Percentiles rank a stretch among this genome's conserved stretches.
Evolutionary conservation across 176 grass and related monocot species (phyloP).

Genomic region (Triticum monococcum): DNA sequence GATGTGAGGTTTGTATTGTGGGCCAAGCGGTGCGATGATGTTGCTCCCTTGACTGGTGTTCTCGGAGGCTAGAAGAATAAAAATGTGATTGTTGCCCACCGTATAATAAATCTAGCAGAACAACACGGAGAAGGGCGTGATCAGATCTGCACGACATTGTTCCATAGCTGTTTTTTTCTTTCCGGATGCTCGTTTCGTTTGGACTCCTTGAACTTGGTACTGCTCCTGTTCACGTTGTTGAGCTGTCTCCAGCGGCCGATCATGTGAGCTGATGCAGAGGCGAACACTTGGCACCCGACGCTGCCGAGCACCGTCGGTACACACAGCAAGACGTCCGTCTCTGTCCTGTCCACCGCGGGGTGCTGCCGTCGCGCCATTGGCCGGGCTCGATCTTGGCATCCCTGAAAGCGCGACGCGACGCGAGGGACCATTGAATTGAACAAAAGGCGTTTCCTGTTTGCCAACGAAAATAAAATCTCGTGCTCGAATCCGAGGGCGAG

Average conservation of each 20-base stretch:
- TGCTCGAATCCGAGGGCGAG: conserved; percentile 29
- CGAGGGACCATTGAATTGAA: not conserved
- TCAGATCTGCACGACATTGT: not conserved
- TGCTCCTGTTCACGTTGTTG: not conserved
- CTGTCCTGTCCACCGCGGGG: not conserved
- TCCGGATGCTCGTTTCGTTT: not conserved
- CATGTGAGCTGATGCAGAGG: conserved; percentile 10
- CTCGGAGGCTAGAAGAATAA: not conserved
- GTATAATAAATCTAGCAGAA: not conserved
- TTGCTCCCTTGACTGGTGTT: not conserved
- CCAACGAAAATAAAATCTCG: not conserved
- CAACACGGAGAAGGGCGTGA: not conserved
- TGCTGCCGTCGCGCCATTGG: not conserved
- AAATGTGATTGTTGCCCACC: not conserved
- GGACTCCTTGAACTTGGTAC: not conserved
- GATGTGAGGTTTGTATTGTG: too few species aligned
- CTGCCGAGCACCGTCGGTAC: not conserved
- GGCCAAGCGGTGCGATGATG: too few species aligned
- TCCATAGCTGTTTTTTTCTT: not conserved
- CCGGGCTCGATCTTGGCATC: not conserved
- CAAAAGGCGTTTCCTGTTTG: not conserved
- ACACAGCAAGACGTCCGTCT: not conserved
- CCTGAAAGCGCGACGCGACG: not conserved
- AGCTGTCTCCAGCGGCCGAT: not conserved
- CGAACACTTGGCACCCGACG: conserved; percentile 19